Conservation (phyloP, 495 filamentous ascomycete genomes). For the Xylaria cubensis region DNA sequence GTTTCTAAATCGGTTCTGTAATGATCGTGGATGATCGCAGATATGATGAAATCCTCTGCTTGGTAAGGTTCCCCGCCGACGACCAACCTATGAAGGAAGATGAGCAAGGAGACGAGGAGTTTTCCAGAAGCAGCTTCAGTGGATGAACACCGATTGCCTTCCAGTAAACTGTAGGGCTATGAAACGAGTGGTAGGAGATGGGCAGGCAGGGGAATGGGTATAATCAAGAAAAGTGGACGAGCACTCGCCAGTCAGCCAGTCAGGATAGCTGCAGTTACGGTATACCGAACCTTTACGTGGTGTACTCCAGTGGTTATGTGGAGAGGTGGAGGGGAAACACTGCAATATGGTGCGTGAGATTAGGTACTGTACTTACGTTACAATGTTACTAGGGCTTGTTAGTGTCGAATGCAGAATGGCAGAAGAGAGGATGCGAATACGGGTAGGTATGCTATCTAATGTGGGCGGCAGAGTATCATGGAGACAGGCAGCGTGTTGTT, state of each 20-base stretch:
- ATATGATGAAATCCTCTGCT: not conserved
- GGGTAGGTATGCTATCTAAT: not conserved
- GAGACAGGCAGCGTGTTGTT: not conserved
- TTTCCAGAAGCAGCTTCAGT: slow-evolving; percentile 18
- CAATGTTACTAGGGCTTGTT: not conserved
- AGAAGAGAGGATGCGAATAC: not conserved
- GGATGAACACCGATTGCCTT: slow-evolving; percentile 8
- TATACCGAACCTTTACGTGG: slow-evolving; percentile 12
- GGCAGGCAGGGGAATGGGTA: slow-evolving; percentile 20
- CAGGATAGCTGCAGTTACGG: slow-evolving; percentile 17
- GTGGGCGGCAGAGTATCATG: not conserved
- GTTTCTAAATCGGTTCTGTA: not conserved
- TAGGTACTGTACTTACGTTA: slow-evolving; percentile 23
- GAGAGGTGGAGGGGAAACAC: slow-evolving; percentile 21
- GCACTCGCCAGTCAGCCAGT: slow-evolving; percentile 14
- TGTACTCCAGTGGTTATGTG: slow-evolving; percentile 10
- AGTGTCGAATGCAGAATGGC: not conserved
- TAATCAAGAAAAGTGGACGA: slow-evolving; percentile 24
- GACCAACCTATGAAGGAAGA: not conserved
- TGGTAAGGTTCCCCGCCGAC: slow-evolving; percentile 17
- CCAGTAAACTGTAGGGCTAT: slow-evolving; percentile 7
- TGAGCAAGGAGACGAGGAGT: not conserved
- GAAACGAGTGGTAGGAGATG: slow-evolving; percentile 16
- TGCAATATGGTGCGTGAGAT: slow-evolving; percentile 1
- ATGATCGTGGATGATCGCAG: not conserved